Conservation (phyloP, 768 basidiomycete genomes). For the Lactarius vividus region DNA sequence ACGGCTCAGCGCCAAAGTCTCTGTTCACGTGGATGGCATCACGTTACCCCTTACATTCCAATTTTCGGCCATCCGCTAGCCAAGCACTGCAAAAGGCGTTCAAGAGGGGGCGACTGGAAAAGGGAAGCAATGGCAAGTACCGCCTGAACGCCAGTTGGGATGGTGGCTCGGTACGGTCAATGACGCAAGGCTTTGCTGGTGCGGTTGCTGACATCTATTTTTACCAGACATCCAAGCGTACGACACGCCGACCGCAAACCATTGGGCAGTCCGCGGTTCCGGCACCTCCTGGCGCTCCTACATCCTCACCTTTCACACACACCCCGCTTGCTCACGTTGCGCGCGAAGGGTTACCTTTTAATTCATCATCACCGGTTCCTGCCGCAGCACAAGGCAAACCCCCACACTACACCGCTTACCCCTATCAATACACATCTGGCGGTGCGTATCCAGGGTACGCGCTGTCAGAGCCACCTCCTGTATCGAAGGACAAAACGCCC, state of each 20-base stretch:
- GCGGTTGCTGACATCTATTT: slow-evolving; percentile 6
- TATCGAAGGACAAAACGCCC: slow-evolving; percentile 8
- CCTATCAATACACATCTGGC: slow-evolving; percentile 42
- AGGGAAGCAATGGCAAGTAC: slow-evolving; percentile 71
- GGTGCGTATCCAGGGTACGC: slow-evolving; percentile 33
- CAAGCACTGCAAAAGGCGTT: slow-evolving; percentile 87
- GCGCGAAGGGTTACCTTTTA: slow-evolving; percentile 24
- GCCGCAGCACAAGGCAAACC: slow-evolving; percentile 33
- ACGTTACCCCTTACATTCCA: slow-evolving; percentile 79
- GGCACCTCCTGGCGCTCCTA: slow-evolving; percentile 4
- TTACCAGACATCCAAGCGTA: slow-evolving; percentile 67
- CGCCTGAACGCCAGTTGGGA: slow-evolving; percentile 75
- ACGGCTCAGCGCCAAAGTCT: slow-evolving; percentile 81
- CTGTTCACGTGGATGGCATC: slow-evolving; percentile 82
- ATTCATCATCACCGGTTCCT: slow-evolving; percentile 37
- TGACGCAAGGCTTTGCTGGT: too few relatives aligned
- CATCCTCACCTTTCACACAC: slow-evolving; percentile 21
- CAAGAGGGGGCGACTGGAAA: slow-evolving; percentile 77
- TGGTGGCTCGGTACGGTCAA: slow-evolving; percentile 65
- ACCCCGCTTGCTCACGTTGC: slow-evolving; percentile 16
- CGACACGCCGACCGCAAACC: slow-evolving; percentile 79
- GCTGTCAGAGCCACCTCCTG: slow-evolving; percentile 27
- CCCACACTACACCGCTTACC: slow-evolving; percentile 39
- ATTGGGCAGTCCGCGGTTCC: slow-evolving; percentile 33
- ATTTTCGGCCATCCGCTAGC: slow-evolving; percentile 86